Base-by-base conservation (phyloP, 2,329 filamentous ascomycete genomes). In the Emergomyces pasteurianus region DNA sequence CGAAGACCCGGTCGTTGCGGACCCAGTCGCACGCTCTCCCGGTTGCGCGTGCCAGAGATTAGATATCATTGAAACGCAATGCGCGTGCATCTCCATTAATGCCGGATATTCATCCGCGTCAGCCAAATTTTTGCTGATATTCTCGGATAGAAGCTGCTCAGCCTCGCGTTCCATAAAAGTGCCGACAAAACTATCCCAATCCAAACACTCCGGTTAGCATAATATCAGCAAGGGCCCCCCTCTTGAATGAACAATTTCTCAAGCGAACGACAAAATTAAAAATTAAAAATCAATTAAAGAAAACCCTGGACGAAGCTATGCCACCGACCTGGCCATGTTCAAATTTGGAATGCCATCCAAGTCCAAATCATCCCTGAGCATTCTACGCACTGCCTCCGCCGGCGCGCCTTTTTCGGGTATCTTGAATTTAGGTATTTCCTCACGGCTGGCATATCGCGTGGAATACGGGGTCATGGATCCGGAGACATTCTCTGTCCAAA, bases 81-180 rank as follows among this genome's bases (percentile, higher is more conserved):
- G 81, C 50, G 85, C 77, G 66, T 88, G 85, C 71, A 88, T 86
- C 26, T 78, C 73, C 72, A 80, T 79, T 65, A 80, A 79, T 31
- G 81, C 81, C 2, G 83, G 83, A 65, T 85, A 85, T 69, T 86
- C 82, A 67, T 86, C 86, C 2, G 84, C 83, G 69, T 89, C 86
- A n/a, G 84, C 81, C 72, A 90, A 78, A 67, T 89, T 89, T 74
- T 90, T 89, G 62, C 80, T 79, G 49, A 89, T 72, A 62, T 89
- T 88, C 66, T 88, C 85, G 23, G 81, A 74, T 79, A 89, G 85
- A 50, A 90, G 78, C 60, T 82, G 75, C 61, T 83, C 79, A 6
- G 83, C 86, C 65, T 87, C 81, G 12, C 80, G 78, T 68, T 89
- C 86, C 83, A 88, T 86, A 68, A 86, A 89, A 0, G 87, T 89